A percentile compares a stretch with the other conserved stretches of the same genome.
Conservation (phyloP, 371 early-diverging fungal species). For the Rhizomucor pusillus region DNA sequence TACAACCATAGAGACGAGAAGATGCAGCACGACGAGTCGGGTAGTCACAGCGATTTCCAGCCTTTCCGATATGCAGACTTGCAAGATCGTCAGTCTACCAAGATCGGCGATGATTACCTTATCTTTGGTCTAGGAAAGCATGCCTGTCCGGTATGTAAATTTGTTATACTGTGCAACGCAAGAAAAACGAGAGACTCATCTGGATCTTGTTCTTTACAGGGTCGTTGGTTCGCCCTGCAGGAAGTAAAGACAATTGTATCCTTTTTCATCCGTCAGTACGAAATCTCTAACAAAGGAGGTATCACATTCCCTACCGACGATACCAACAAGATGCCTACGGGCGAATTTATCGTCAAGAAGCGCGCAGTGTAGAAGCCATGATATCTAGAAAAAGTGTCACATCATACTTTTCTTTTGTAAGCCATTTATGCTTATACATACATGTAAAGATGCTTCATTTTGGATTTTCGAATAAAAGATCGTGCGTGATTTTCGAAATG, state of each 20-base stretch:
- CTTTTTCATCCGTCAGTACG: constrained; percentile 17
- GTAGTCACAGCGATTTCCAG: constrained; percentile 27
- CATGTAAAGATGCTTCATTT: no score
- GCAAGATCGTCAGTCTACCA: constrained; percentile 32
- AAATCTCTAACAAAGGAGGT: constrained; percentile 5
- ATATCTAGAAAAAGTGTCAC: no score
- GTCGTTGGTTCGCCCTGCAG: constrained; percentile 29
- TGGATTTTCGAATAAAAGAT: no score
- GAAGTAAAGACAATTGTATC: constrained; percentile 24
- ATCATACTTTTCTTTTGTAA: no score
- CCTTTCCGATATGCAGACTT: constrained; percentile 47
- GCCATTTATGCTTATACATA: no score
- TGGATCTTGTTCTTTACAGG: not conserved
- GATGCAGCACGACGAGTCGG: constrained; percentile 6
- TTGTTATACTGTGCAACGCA: not conserved
- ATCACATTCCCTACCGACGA: constrained; percentile 8
- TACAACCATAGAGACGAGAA: constrained; percentile 14
- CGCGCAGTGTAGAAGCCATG: no score
- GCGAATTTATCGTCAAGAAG: constrained; percentile 5
- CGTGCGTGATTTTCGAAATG: no score
- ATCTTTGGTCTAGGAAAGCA: constrained; percentile 56
- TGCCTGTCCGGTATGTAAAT: constrained; percentile 18
- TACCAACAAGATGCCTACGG: constrained; percentile 2
- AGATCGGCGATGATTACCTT: constrained; percentile 37
- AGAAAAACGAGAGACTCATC: not conserved